phyloP scores from a whole-genome alignment of 768 basidiomycete species.

The Chalciporus chontae region DNA sequence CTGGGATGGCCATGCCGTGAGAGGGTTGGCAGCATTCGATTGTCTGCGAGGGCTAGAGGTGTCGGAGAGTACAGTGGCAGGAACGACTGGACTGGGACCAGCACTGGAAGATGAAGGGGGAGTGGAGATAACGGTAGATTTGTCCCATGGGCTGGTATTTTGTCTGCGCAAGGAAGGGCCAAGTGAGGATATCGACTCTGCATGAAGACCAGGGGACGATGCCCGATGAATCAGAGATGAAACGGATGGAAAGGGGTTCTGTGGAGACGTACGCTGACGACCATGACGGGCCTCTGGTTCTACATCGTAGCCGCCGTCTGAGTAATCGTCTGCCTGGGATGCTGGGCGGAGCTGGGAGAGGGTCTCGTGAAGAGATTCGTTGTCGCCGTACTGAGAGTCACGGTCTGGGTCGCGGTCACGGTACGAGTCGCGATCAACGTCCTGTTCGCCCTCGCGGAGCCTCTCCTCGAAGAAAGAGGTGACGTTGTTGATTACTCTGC shows the following conservation, averaged over 20 bases:
- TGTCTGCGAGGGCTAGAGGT: slow-evolving; percentile 64
- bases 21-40: slow-evolving; percentile 42
- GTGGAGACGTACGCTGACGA: slow-evolving; percentile 72
- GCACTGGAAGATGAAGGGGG: slow-evolving; percentile 50
- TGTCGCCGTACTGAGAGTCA: slow-evolving; percentile 56
- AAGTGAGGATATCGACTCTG: slow-evolving; percentile 65
- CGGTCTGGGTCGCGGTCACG: slow-evolving; percentile 49
- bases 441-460: slow-evolving; percentile 70
- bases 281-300: slow-evolving; percentile 60
- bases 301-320: slow-evolving; percentile 80
- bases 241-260: slow-evolving; percentile 36
- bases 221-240: slow-evolving; percentile 50
- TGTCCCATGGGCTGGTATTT: slow-evolving; percentile 64
- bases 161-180: slow-evolving; percentile 71
- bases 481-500: slow-evolving; percentile 90
- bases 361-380: slow-evolving; percentile 56
- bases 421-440: slow-evolving; percentile 55
- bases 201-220: slow-evolving; percentile 52
- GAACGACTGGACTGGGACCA: slow-evolving; percentile 59
- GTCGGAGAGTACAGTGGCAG: slow-evolving; percentile 59
- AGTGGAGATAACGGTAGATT: slow-evolving; percentile 34
- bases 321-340: slow-evolving; percentile 67
- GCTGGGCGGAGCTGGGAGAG: slow-evolving; percentile 55
- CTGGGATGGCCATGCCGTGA: slow-evolving; percentile 54
- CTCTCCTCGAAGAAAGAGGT: slow-evolving; percentile 93